Base-by-base conservation (phyloP, 805 yeast genomes). In the Myxozyma udenii region DNA sequence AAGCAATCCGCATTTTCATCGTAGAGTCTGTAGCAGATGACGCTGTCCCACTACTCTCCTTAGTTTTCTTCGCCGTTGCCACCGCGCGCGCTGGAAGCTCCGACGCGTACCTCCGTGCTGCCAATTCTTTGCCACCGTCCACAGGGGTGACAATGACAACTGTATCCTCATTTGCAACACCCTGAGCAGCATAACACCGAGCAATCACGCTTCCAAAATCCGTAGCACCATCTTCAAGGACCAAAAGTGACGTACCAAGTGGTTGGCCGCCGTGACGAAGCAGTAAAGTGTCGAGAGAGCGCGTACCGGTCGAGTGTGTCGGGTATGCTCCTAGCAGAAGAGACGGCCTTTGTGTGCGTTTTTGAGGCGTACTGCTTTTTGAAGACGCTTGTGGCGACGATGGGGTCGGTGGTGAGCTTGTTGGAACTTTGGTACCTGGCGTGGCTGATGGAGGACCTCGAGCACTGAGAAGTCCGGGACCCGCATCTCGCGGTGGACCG, bases 181-280 rank as follows among this genome's bases (percentile, higher is more conserved):
- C 95, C 67, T 87, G 95, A 1, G 95, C 76, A 0, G 86, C 81
- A 71, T 83, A 86, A 2, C 80, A 71, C 57, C 89, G 80, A 24
- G 82, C 66, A 33, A 91, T 58, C 9, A 87, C 81, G 4, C 88
- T 77, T 4, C 85, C 76, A 64, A 88, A 91, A 64, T 91, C 97
- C 0, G 98, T 91, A 4, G 91, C 83, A 0, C 95, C 93, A 14
- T 79, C 77, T 65, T 91, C 98, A 66, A 87, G 91, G 3, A 91
- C 65, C 12, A 90, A 66, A 35, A 89, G 64, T 4, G 85, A 76
- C 9, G 74, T 68, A 1, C 96, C 95, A 11, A 87, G 60, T 1
- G 98, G 98, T 14, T 90, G 66, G 0, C 98, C 98, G 50, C 80
- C 84, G 67, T 91, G 98, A 1, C 78, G 79, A 46, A 91, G 65